Base-by-base conservation (phyloP, 495 filamentous ascomycete species). In the Hypomontagnella monticulosa region DNA sequence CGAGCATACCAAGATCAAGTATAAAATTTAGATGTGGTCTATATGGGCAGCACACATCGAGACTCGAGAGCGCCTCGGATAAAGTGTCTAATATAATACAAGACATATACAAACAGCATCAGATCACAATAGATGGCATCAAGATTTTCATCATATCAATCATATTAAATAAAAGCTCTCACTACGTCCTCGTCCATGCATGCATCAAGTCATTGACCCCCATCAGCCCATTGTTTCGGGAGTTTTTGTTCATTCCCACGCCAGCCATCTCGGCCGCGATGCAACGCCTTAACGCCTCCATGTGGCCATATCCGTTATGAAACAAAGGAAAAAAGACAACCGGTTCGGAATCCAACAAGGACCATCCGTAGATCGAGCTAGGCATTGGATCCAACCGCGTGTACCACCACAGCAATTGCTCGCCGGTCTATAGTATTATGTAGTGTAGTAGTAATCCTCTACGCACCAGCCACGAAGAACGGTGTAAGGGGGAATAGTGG, bases 391-490 rank as follows among this genome's bases (percentile, higher is more conserved):
- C 60, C 44, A 63, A 57, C 42, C 44, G 32, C 18, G 14, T 16
- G 30, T 40, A 53, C 49, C 57, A 43, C 52, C 46, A 49, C 54
- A 51, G 44, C 63, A 67, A 67, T 57, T 57, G 57, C 63, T 67
- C 57, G 40, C 63, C 52, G 12, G 42, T 52, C 52, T 67, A 67
- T 67, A 47, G 34, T 38, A 52, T 61, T 56, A 49, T 33, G 34
- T 52, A 52, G 46, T 36, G 34, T 18, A 18, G 16, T 8, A 27
- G 10, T 11, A 36, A 36, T 9, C 32, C 63, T 56, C 63, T 64
- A 44, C 16, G 7, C 44, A 56, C 43, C 44, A 51, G 30, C 44
- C 15, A 34, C 15, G 36, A 34, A 40, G 18, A 36, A 30, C n/a
- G 15, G 42, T 40, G 32, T 27, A 10, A 43, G 11, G 14, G 18